A percentile compares a stretch with the other conserved stretches of the same genome.
Evolutionary conservation across 2,329 filamentous ascomycete species (phyloP).

Genomic region (Fusarium hostae): DNA sequence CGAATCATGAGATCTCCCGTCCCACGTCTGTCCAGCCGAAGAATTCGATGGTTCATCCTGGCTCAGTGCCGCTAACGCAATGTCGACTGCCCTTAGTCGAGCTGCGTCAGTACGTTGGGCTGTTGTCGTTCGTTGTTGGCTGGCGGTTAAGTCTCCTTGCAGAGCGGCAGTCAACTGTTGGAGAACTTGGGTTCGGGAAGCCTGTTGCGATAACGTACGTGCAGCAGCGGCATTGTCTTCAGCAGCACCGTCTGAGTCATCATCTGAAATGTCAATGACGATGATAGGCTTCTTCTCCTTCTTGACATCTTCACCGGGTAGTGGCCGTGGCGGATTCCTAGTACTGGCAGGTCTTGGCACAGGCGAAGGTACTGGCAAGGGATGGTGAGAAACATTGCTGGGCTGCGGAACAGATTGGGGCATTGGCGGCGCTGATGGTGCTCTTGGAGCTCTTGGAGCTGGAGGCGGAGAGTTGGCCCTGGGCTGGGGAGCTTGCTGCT

Average conservation of each 20-base stretch:
- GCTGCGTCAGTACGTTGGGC: background rate
- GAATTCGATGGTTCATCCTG: background rate
- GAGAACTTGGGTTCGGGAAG: background rate
- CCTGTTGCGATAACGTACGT: background rate
- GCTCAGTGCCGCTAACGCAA: background rate
- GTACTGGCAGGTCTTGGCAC: background rate
- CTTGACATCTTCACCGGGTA: background rate
- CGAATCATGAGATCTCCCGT: background rate
- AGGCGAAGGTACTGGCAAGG: background rate
- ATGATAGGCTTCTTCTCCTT: background rate
- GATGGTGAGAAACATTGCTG: background rate
- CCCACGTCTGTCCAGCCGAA: background rate
- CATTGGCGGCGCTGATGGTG: background rate
- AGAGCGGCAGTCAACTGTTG: background rate
- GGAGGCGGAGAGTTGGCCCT: background rate
- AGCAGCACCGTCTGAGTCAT: background rate
- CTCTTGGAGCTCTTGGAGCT: background rate
- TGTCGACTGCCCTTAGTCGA: background rate
- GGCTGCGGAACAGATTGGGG: background rate
- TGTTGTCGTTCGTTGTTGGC: background rate
- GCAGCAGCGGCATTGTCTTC: background rate
- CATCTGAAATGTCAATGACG: background rate
- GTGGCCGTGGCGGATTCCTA: background rate
- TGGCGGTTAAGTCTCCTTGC: background rate
- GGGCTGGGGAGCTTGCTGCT: background rate